These are phyloP conservation scores for Leptodermis oblonga DNA, from an alignment of 257 asterid genomes.

Conservation along the genomic window DNA sequence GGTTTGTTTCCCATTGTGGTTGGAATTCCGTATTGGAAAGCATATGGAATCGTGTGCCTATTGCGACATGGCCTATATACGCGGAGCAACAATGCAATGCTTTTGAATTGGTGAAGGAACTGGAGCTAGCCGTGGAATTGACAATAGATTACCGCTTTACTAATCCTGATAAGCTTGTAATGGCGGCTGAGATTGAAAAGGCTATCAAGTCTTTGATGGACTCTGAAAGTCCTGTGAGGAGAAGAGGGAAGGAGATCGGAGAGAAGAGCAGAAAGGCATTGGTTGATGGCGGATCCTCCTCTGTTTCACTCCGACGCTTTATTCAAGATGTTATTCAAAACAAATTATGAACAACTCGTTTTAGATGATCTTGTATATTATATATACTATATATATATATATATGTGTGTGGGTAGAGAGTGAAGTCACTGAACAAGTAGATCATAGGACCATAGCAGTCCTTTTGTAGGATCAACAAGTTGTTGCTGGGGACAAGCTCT, in stretches of 20 bases:
- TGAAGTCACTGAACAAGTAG: no score
- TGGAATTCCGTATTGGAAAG: slow-evolving; percentile 15
- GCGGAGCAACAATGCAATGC: slow-evolving; percentile 9
- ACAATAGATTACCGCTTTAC: slow-evolving; percentile 1
- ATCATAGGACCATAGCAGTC: neutral
- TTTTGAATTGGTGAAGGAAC: slow-evolving; percentile 10
- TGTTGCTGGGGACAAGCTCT: no score
- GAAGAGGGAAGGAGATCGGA: slow-evolving; percentile 7
- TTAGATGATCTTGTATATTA: no score
- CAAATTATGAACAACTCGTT: neutral
- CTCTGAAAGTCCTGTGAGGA: slow-evolving; percentile 3
- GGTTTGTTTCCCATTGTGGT: slow-evolving; percentile 14
- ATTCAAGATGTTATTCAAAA: neutral
- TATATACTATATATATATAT: no score
- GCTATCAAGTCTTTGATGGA: slow-evolving; percentile 12
- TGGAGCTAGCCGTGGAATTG: slow-evolving; percentile 13
- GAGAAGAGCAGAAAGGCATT: slow-evolving; percentile 2
- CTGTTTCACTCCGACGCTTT: neutral
- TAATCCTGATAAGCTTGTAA: neutral
- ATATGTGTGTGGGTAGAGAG: no score
- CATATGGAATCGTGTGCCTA: slow-evolving; percentile 14
- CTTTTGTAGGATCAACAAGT: neutral
- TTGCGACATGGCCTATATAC: slow-evolving; percentile 15
- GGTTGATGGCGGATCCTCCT: slow-evolving; percentile 8
- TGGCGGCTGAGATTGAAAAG: slow-evolving; percentile 1